Base-by-base conservation (phyloP, 75 land plant genomes). In the Azolla pinnata region DNA sequence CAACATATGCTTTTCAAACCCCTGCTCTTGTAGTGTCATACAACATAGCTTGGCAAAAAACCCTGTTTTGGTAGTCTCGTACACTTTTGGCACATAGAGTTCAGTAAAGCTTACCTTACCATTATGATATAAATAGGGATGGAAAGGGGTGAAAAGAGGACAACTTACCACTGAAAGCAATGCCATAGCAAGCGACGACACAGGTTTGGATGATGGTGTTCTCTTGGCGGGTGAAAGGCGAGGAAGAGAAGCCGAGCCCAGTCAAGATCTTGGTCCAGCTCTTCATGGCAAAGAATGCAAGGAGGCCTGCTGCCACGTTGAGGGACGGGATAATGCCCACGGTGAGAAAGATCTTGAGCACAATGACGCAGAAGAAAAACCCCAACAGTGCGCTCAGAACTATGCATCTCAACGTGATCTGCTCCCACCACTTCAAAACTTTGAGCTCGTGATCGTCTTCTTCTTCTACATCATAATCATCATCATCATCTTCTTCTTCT, bases 181-280 rank as follows among this genome's bases (percentile, higher is more conserved):
- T 77, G 16, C 90, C 90, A 50, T 71, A 83, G 60, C 78, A 68
- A 0, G 90, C 86, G 31, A 86, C 90, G 7, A 79, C 83, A 44
- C 88, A 85, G 0, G 88, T 85, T 61, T 85, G 88, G 33, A 85
- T 85, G 25, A 85, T 82, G 0, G 89, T 85, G 50, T 85, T 86
- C 78, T 86, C 90, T 54, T 86, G 90, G 33, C 86, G 38, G 9
- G 90, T 86, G 61, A 86, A 86, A 0, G 90, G 90, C 32, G 70
- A 76, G 47, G 54, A 67, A 44, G 77, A 49, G 8, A 77, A 16
- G 1, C 82, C 82, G 20, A 62, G 0, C 71, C 70, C 77, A 3
- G 53, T 31, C 8, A 77, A 40, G 26, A 77, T 0, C 46, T 54
- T 24, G 0, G 81, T 83, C 77, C 80, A 86, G 0, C 64, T 42